Percentiles rank a stretch among this genome's conserved stretches.
These are phyloP conservation scores for Vitellaria paradoxa DNA, from an alignment of 179 eudicot genomes.

Conservation along the genomic window DNA sequence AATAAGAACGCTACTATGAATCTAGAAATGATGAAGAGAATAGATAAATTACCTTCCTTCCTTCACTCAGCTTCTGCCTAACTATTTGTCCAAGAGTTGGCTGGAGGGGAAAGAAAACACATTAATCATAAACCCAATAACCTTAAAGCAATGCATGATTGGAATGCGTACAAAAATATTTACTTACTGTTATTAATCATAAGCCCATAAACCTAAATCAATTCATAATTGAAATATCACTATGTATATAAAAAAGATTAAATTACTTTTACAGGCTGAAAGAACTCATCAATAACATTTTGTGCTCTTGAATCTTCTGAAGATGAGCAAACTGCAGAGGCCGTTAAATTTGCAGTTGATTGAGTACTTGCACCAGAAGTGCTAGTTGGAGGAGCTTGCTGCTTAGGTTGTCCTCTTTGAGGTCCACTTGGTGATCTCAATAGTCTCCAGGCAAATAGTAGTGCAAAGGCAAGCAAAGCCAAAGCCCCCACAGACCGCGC, in stretches of 20 bases:
- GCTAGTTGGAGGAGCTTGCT: conserved; percentile 57
- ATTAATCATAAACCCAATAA: conserved; percentile 9
- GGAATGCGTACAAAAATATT: neutral
- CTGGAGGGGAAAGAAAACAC: conserved; percentile 36
- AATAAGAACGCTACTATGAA: conserved; percentile 3
- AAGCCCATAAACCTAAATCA: too few species aligned
- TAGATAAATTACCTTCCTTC: conserved; percentile 69
- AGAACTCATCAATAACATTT: conserved; percentile 76
- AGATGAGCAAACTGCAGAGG: conserved; percentile 43
- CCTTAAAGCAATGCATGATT: neutral
- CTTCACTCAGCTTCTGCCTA: conserved; percentile 85
- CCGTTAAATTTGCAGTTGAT: conserved; percentile 30
- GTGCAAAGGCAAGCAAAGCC: conserved; percentile 81
- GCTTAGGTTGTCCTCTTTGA: conserved; percentile 75
- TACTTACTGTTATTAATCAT: too few species aligned
- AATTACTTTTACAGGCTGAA: conserved; percentile 75
- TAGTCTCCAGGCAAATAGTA: conserved; percentile 76
- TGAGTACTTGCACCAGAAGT: conserved; percentile 50
- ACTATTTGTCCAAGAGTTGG: conserved; percentile 85
- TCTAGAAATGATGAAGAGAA: neutral
- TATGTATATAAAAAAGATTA: too few species aligned
- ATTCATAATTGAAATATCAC: too few species aligned
- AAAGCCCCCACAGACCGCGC: conserved; percentile 68
- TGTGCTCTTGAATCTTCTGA: conserved; percentile 66
- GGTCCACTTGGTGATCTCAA: conserved; percentile 58